Base-by-base conservation (phyloP, 768 basidiomycete genomes). In the Auriscalpium microsporum region DNA sequence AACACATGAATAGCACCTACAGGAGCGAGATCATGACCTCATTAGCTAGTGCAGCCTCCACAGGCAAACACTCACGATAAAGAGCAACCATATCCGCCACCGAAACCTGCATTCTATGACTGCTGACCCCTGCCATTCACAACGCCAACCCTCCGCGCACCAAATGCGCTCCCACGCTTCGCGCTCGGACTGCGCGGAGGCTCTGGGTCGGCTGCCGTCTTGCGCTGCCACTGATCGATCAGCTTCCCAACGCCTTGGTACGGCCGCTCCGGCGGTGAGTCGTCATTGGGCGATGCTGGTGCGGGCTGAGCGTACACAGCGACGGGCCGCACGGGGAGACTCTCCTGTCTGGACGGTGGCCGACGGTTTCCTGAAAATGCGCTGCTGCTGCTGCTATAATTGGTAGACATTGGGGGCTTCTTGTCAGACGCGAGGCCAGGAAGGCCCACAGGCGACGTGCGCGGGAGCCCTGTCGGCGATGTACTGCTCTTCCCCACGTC, bases 171-270 rank as follows among this genome's bases (percentile, higher is more conserved):
- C 44, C 66, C 67, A 46, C 77, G 73, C 65, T 71, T 74, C 38
- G 64, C 64, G 33, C 58, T 59, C 19, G 67, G 67, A 23, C 66
- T 64, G 23, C 67, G 73, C 23, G 72, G 57, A 48, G 69, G 64
- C 38, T 80, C 82, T 17, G 71, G 70, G 60, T 84, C 86, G 28
- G 28, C 28, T 16, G 78, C 83, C 37, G 84, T 81, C 70, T 86
- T 91, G 56, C 80, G 82, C 68, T 93, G 88, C 90, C 90, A 93
- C 65, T 91, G 82, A 65, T 90, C 87, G 60, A 93, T 92, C 37
- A 93, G 74, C 70, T 78, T 87, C 33, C 88, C 85, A 45, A 93
- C 90, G 38, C 90, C 90, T 64, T 82, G 84, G 67, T 84, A 93
- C 35, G 87, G 85, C 53, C 78, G 76, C 64, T 93, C 90, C 8